Conservation (phyloP, 2,329 filamentous ascomycete species). For the Xylaria arbuscula region DNA sequence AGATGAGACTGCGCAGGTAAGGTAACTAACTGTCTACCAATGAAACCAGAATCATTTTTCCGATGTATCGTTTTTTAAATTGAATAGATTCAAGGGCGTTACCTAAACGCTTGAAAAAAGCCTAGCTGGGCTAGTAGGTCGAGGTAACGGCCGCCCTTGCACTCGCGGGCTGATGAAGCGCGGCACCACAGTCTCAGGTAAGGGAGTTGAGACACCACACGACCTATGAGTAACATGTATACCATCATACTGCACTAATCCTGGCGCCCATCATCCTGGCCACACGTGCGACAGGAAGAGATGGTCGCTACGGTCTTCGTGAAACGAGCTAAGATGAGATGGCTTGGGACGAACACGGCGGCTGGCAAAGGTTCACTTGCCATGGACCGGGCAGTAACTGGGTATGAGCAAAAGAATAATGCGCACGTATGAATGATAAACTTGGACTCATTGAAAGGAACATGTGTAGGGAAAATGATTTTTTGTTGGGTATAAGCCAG, state of each 20-base stretch:
- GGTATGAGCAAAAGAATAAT: neutral
- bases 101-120: neutral
- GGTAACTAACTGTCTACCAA: neutral
- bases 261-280: slow-evolving; percentile 24
- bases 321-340: slow-evolving; percentile 28
- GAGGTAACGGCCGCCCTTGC: neutral
- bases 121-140: neutral
- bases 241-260: slow-evolving; percentile 10
- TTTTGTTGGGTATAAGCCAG: neutral
- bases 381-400: neutral
- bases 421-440: neutral
- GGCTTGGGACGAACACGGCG: neutral
- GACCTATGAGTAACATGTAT: neutral
- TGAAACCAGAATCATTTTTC: neutral
- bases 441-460: neutral
- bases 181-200: slow-evolving; percentile 30
- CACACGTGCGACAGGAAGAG: slow-evolving; percentile 12
- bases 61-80: neutral
- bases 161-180: slow-evolving; percentile 9
- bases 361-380: slow-evolving; percentile 4
- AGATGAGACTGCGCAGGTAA: neutral
- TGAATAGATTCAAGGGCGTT: neutral
- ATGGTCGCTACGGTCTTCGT: slow-evolving; percentile 7
- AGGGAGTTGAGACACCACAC: slow-evolving; percentile 16
- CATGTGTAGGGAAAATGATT: neutral